phyloP scores from a whole-genome alignment of 2,329 filamentous ascomycete genomes.

The Anthostomella pinea region DNA sequence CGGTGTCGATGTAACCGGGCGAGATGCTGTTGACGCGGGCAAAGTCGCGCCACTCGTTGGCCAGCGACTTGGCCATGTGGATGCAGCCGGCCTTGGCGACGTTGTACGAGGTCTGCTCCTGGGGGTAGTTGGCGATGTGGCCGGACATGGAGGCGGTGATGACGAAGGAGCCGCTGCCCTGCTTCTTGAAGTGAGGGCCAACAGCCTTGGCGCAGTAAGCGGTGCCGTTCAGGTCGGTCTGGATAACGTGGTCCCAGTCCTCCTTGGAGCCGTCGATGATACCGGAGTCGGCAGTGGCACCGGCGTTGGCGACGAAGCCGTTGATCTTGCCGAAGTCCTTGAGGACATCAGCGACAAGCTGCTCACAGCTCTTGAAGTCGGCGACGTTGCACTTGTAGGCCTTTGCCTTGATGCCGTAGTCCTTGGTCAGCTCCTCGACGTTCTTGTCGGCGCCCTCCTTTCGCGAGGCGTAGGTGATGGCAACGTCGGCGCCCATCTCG shows the following conservation, averaged over 20 bases:
- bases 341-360: constrained; percentile 60
- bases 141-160: constrained; percentile 65
- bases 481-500: constrained; percentile 68
- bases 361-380: constrained; percentile 49
- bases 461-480: constrained; percentile 69
- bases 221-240: constrained; percentile 60
- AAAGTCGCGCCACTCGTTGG: constrained; percentile 63
- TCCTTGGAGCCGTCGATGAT: constrained; percentile 54
- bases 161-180: constrained; percentile 60
- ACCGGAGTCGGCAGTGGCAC: constrained; percentile 55
- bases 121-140: constrained; percentile 64
- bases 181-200: constrained; percentile 57
- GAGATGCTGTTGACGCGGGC: constrained; percentile 60
- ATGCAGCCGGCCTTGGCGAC: constrained; percentile 53
- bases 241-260: constrained; percentile 58
- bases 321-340: constrained; percentile 73
- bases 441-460: constrained; percentile 67
- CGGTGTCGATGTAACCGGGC: constrained; percentile 56
- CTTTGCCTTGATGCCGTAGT: constrained; percentile 66
- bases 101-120: constrained; percentile 61
- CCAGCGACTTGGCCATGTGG: constrained; percentile 39
- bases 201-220: constrained; percentile 64
- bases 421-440: constrained; percentile 59
- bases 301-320: constrained; percentile 72
- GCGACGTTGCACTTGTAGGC: constrained; percentile 59